Conservation (phyloP, 169 alveolate genomes). For the Cryptosporidium sp. region DNA sequence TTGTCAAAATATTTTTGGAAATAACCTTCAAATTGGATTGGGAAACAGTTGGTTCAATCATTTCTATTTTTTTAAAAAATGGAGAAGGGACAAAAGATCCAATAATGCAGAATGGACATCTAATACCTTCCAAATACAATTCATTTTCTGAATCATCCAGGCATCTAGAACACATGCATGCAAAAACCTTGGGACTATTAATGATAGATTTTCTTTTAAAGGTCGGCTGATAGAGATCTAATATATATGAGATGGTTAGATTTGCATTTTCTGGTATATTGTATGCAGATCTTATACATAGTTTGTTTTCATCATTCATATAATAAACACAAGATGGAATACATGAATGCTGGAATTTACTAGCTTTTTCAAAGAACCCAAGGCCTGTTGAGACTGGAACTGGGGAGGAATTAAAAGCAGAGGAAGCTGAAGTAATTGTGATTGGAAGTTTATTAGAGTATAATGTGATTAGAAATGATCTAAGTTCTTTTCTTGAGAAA, state of each 20-base stretch:
- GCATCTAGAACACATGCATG: constrained; percentile 85
- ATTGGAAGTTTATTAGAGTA: constrained; percentile 85
- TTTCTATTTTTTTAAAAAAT: constrained; percentile 13
- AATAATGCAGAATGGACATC: constrained; percentile 82
- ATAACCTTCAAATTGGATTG: neutral
- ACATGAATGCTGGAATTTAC: constrained; percentile 86
- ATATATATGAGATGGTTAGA: constrained; percentile 81
- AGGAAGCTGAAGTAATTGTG: constrained; percentile 80
- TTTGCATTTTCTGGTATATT: constrained; percentile 85
- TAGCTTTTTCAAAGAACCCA: constrained; percentile 78
- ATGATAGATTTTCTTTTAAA: constrained; percentile 80
- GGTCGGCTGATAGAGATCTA: constrained; percentile 87
- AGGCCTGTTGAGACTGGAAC: constrained; percentile 84
- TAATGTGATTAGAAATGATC: constrained; percentile 81
- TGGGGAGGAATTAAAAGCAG: constrained; percentile 79
- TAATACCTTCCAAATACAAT: constrained; percentile 81
- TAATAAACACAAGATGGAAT: constrained; percentile 85
- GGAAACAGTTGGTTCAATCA: neutral
- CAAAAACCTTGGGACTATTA: constrained; percentile 80
- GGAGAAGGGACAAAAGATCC: constrained; percentile 80
- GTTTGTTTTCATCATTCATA: constrained; percentile 83
- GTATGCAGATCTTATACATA: constrained; percentile 85
- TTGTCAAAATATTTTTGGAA: neutral
- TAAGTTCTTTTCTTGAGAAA: constrained; percentile 83
- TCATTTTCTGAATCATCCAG: constrained; percentile 82